Base-by-base conservation (phyloP, 768 basidiomycete genomes). In the Gelatoporia subvermispora region DNA sequence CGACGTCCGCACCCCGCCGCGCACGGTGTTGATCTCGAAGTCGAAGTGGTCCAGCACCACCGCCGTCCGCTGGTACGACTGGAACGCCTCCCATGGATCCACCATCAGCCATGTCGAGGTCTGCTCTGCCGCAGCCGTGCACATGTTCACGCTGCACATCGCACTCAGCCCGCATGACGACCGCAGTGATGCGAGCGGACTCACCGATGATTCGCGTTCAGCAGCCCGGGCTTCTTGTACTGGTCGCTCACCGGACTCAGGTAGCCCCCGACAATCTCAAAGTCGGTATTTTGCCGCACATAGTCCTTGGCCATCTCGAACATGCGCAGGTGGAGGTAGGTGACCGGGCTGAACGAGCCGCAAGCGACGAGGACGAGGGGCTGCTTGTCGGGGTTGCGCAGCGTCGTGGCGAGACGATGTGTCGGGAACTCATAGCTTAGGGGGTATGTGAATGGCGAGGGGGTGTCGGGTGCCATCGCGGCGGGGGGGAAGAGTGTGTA, bases 291-390 rank as follows among this genome's bases (percentile, higher is more conserved):
- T 59, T 93, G 88, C 44, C 91, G 82, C 45, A 89, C 82, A 61
- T 93, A 93, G 74, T 98, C 96, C 70, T 87, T 88, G 48, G 95
- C 96, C 96, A 99, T 98, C 66, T 98, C 96, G 69, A 98, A 99
- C 93, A 99, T 97, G 57, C 96, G 89, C 53, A 97, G 81, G 63
- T 96, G 93, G 44, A 95, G 86, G 62, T 93, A 95, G n/a, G 94
- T 96, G 53, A 96, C 88, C 10, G 95, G 95, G 60, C 91, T 94
- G 80, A 97, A 97, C 47, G 92, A 95, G 23, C 95, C 96, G 63
- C 96, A 99, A 40, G 93, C 96, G 51, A 99, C 92, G 53, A 96
- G 84, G 47, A 93, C 89, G 57, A 96, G 71, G n/a, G 93, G 95
- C 8, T 84, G 84, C 69, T 86, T 90, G 18, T 67, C 70, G 8